Evolutionary conservation across 1,284 basidiomycete species (phyloP).

Genomic region (Ceratobasidium sp.): DNA sequence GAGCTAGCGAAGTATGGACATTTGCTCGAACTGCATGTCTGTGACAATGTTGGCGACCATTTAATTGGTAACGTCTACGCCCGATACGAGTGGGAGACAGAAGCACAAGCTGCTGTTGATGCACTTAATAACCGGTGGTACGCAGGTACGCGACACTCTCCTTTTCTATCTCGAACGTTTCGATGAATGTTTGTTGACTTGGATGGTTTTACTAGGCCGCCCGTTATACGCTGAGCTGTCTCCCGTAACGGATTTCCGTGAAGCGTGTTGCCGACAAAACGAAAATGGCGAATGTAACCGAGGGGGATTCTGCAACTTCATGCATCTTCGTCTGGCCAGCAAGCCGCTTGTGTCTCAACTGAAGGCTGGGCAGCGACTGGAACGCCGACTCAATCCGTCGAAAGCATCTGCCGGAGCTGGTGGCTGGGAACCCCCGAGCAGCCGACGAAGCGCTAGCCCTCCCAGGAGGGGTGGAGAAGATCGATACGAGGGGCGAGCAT

Average conservation of each 20-base stretch:
- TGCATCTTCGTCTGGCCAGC: conserved; percentile 93
- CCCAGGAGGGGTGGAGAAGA: conserved; percentile 47
- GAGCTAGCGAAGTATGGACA: conserved; percentile 96
- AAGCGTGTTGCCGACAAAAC: conserved; percentile 98
- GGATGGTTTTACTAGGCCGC: conserved; percentile 68
- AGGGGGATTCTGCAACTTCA: conserved; percentile 99
- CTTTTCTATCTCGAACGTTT: conserved; percentile 26
- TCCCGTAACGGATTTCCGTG: conserved; percentile 98
- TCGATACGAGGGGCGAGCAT: not conserved
- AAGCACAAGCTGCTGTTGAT: conserved; percentile 94
- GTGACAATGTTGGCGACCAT: conserved; percentile 99
- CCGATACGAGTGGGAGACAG: conserved; percentile 98
- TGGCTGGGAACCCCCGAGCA: conserved; percentile 80
- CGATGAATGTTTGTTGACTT: conserved; percentile 40
- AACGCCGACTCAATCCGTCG: conserved; percentile 78
- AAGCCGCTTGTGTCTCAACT: conserved; percentile 84
- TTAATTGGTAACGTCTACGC: conserved; percentile 99
- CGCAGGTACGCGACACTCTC: conserved; percentile 76
- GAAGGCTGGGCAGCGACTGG: conserved; percentile 85
- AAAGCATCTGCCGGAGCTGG: conserved; percentile 72
- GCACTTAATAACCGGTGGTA: conserved; percentile 98
- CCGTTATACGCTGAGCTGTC: conserved; percentile 99
- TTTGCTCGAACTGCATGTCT: conserved; percentile 96
- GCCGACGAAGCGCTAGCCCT: conserved; percentile 81
- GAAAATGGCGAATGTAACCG: conserved; percentile 97